Evolutionary conservation across 2,329 filamentous ascomycete species (phyloP), one percentile per base, ranked within the genome.

Genomic region (Chaetothyriales sp.): DNA sequence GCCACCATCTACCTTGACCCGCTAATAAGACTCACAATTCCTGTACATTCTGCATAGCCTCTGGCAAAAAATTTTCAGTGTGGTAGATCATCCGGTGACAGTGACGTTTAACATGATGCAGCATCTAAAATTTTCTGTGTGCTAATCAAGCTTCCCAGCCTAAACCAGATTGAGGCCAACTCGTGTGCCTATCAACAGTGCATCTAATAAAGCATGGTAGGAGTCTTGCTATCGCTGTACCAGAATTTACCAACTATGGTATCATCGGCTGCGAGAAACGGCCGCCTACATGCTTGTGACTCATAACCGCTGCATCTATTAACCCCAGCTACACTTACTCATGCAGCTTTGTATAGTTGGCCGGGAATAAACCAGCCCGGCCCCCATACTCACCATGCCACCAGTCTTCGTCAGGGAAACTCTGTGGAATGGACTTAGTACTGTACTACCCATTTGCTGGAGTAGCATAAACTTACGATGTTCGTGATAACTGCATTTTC

Each of bases 381-480:
- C 88, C 88, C 22, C 81, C 75, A 67, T 84, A 93, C 62, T 85
- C 80, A 52, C 92, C 92, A 61, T 90, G 84, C 92, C 92, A 98
- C 92, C 92, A 98, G 65, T 98, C 92, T 58, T 96, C 90, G 62
- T 96, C 92, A 1, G 92, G 92, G 68, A 96, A 96, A 72, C 95
- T 86, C 81, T 84, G 60, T 18, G 43, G 26, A 46, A 44, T 10
- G 51, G 20, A 44, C 44, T 64, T 60, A 70, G 66, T 46, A 53
- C 22, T 28, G 18, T 2, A 18, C 50, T 18, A 51, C 43, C 12
- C 18, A 46, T 9, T 46, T 15, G 5, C 18, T 19, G 25, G n/a
- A 42, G 15, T 8, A 18, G 25, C 25, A n/a, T 12, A 18, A 18
- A 75, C 81, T 74, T 75, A 84, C 81, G 57, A 98, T 72, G 63